A percentile compares a stretch with the other conserved stretches of the same genome.
Evolutionary conservation across 179 eudicot species (phyloP).

Genomic region (Amaranthus tricolor): DNA sequence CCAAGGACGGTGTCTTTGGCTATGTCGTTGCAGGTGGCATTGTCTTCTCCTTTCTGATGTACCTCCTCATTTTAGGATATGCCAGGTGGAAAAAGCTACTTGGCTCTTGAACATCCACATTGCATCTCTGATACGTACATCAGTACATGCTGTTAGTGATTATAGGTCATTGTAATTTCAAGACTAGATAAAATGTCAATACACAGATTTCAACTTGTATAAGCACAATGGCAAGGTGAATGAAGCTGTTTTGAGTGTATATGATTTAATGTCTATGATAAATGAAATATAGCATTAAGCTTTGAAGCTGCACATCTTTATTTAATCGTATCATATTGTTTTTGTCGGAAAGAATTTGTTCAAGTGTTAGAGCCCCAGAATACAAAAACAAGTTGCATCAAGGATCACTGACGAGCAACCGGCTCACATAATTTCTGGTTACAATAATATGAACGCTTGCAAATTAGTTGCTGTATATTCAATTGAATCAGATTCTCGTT

Average conservation of each 20-base stretch:
- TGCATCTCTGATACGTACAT: not conserved
- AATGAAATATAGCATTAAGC: too few species aligned
- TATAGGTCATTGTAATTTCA: not conserved
- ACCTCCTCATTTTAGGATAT: constrained; percentile 74
- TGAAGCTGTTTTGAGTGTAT: constrained; percentile 44
- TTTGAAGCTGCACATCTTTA: too few species aligned
- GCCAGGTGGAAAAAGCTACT: constrained; percentile 89
- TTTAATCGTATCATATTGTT: too few species aligned
- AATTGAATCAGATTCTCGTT: too few species aligned
- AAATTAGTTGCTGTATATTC: too few species aligned
- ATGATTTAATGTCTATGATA: constrained; percentile 37
- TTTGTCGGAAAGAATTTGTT: too few species aligned
- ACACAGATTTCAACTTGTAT: not conserved
- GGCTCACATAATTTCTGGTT: too few species aligned
- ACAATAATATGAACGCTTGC: too few species aligned
- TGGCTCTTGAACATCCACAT: constrained; percentile 40
- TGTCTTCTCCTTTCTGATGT: constrained; percentile 50
- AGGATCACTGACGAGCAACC: too few species aligned
- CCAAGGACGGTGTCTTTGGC: constrained; percentile 43
- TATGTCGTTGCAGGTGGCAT: constrained; percentile 45
- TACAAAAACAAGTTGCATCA: too few species aligned
- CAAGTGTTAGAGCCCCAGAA: too few species aligned
- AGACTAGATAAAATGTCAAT: not conserved
- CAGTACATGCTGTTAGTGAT: not conserved
- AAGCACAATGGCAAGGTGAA: constrained; percentile 10